Conservation (phyloP, 2,329 filamentous ascomycete species). For the Exophiala phaeomuriformis region DNA sequence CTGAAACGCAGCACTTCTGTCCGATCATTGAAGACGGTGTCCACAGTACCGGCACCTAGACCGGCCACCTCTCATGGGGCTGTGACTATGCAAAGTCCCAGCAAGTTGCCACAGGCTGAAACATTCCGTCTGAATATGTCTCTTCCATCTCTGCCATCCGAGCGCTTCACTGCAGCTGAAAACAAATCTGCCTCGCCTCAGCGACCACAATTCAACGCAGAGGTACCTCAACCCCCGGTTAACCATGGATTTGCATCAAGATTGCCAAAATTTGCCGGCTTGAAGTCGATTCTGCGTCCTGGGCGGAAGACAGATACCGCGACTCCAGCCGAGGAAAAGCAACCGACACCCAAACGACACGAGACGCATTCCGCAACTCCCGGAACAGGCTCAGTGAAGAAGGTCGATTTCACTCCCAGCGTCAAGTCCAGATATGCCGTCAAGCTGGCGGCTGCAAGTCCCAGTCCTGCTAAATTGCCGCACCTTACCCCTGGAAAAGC, state of each 20-base stretch:
- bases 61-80: constrained; percentile 15
- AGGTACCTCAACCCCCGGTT: background rate
- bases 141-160: constrained; percentile 12
- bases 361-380: constrained; percentile 35
- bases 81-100: background rate
- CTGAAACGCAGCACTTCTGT: constrained; percentile 46
- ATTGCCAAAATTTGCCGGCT: constrained; percentile 46
- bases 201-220: background rate
- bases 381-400: constrained; percentile 51
- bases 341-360: constrained; percentile 27
- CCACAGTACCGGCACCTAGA: constrained; percentile 31
- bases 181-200: background rate
- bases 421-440: constrained; percentile 46
- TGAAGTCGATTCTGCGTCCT: constrained; percentile 57
- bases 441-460: constrained; percentile 31
- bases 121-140: background rate
- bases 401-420: constrained; percentile 74
- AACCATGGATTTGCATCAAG: constrained; percentile 25
- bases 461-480: constrained; percentile 38
- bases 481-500: constrained; percentile 18
- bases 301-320: constrained; percentile 46
- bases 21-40: constrained; percentile 46
- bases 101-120: background rate
- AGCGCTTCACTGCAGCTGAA: background rate
- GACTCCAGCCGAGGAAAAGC: constrained; percentile 36